Evolutionary conservation across 495 filamentous ascomycete species (phyloP).

Genomic region (Penicillium cinerascens): DNA sequence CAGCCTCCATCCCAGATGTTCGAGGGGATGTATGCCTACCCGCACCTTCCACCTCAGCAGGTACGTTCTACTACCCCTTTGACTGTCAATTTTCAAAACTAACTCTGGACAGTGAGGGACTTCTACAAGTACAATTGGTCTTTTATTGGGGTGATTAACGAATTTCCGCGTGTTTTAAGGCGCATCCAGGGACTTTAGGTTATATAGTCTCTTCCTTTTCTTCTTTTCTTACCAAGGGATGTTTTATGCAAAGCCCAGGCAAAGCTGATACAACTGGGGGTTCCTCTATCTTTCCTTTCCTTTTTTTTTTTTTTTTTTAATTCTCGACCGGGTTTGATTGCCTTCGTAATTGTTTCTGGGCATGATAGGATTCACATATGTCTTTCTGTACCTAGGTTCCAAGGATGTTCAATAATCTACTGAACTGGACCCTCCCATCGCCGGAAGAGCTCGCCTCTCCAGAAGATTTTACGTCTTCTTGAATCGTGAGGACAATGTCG

Average conservation of each 20-base stretch:
- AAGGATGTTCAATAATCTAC: not conserved
- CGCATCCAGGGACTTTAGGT: constrained; percentile 18
- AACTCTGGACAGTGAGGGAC: constrained; percentile 4
- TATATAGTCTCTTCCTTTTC: not conserved
- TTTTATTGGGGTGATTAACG: constrained; percentile 18
- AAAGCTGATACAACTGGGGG: constrained; percentile 7
- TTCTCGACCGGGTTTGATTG: not conserved
- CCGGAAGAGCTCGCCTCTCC: not conserved
- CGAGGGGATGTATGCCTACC: constrained; percentile 81
- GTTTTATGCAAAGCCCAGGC: constrained; percentile 2
- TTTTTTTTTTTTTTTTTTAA: too few relatives aligned
- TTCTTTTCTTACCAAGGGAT: constrained; percentile 1
- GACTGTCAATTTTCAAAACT: not conserved
- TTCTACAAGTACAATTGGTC: constrained; percentile 3
- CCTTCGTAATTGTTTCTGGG: constrained; percentile 4
- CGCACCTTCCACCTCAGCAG: constrained; percentile 79
- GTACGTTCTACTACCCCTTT: constrained; percentile 45
- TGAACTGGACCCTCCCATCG: not conserved
- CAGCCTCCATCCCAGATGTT: constrained; percentile 80
- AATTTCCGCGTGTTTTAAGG: constrained; percentile 13
- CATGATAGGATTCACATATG: constrained; percentile 4
- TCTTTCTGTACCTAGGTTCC: constrained; percentile 2
- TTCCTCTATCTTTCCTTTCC: not conserved
- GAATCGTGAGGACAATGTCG: constrained; percentile 67
- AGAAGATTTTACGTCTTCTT: constrained; percentile 46